Evolutionary conservation across 164 flowering plant species (phyloP), one percentile per base, ranked within the genome.

Genomic region (Annona cherimola): DNA sequence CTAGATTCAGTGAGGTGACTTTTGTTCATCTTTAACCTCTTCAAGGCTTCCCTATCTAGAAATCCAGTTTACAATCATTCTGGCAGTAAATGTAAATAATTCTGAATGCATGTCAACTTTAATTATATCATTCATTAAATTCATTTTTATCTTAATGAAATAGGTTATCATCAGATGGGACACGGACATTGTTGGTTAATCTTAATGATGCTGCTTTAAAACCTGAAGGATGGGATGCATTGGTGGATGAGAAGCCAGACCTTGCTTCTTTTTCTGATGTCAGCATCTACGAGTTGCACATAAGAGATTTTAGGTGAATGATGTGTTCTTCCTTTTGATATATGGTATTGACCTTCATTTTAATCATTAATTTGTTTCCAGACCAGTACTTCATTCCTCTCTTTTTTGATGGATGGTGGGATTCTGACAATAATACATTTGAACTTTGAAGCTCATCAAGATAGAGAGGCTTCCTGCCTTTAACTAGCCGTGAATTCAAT

Each of bases 221-320:
- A 78, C 99, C 99, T 67, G 87, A 88, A 63, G 86, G 88, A 74
- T 92, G 99, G 99, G 91, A 89, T 72, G 73, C 71, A 42, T 80
- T 92, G 83, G 93, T 80, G 5, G 82, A 84, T 76, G 93, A 91
- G 79, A 95, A 95, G 73, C 99, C 99, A 2, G 61, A 66, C 45
- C 72, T 95, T 78, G 74, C 55, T 69, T 90, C 94, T 63, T 84
- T 84, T 70, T 83, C 94, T 71, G 99, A 95, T 73, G 84, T 90
- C 80, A 89, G 94, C 76, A 86, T 95, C 59, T 95, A 95, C 85
- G 99, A 95, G 83, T 80, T 95, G 84, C 99, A 92, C 78, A 77
- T 92, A 63, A 85, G 97, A 83, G 99, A 92, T 82, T 95, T 95
- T 84, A 95, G 98, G 99, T 81, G 42, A 57, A 8, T 45, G 42